Percentiles rank a stretch among this genome's conserved stretches.
Evolutionary conservation across 2,329 filamentous ascomycete genomes (phyloP).

Genomic region (Hirsutella rhossiliensis): DNA sequence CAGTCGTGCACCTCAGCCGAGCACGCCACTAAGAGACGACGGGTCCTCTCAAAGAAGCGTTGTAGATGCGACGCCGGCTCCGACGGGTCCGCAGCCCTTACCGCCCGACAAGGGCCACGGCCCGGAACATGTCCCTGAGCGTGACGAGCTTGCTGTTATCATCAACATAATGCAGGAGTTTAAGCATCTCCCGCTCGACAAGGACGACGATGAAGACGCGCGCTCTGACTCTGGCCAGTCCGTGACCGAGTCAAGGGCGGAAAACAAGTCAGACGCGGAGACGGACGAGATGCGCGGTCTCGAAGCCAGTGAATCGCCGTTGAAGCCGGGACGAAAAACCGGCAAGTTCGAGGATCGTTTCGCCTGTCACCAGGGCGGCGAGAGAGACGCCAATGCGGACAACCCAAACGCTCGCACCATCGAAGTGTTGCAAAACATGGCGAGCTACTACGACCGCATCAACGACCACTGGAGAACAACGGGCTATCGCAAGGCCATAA

Average conservation of each 20-base stretch:
- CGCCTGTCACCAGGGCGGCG: slow-evolving; percentile 41
- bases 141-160: slow-evolving; percentile 46
- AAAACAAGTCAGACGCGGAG: slow-evolving; percentile 3
- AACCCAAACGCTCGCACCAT: slow-evolving; percentile 71
- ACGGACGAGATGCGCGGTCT: neutral
- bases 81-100: slow-evolving; percentile 13
- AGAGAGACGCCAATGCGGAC: slow-evolving; percentile 24
- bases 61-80: slow-evolving; percentile 8
- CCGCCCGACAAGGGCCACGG: neutral
- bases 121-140: neutral
- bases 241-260: slow-evolving; percentile 3
- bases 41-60: slow-evolving; percentile 15
- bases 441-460: slow-evolving; percentile 61
- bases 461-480: slow-evolving; percentile 65
- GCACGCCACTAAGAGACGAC: slow-evolving; percentile 23
- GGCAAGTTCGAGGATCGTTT: slow-evolving; percentile 35
- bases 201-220: slow-evolving; percentile 32
- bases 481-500: slow-evolving; percentile 68
- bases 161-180: slow-evolving; percentile 52
- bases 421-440: slow-evolving; percentile 65
- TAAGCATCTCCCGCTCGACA: slow-evolving; percentile 44
- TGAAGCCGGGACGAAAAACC: slow-evolving; percentile 11
- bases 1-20: slow-evolving; percentile 5
- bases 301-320: neutral
- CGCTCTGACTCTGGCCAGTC: slow-evolving; percentile 2